These are phyloP conservation scores for Penicillium nucicola DNA, from an alignment of 495 filamentous ascomycete species.

Conservation along the genomic window DNA sequence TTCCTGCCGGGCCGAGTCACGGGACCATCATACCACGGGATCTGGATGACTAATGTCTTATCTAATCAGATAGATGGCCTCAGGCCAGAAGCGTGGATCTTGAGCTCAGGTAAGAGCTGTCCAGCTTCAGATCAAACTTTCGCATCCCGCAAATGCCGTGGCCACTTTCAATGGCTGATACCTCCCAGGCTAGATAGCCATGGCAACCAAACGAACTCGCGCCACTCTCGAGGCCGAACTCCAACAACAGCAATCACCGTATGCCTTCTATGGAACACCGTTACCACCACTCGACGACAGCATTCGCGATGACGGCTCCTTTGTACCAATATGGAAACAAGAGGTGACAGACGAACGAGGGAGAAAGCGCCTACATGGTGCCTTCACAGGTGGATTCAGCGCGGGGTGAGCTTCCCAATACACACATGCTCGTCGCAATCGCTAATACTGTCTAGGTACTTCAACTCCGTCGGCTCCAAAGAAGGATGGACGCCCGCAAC, in stretches of 20 bases:
- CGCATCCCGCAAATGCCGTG: constrained; percentile 4
- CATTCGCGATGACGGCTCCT: constrained; percentile 87
- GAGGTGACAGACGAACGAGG: constrained; percentile 93
- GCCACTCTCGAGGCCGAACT: constrained; percentile 75
- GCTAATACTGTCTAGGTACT: constrained; percentile 61
- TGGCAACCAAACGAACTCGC: constrained; percentile 80
- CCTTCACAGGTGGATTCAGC: constrained; percentile 95
- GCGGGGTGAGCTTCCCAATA: constrained; percentile 65
- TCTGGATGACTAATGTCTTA: background rate
- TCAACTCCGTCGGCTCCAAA: constrained; percentile 96
- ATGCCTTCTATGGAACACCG: constrained; percentile 79
- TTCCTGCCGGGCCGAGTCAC: no score
- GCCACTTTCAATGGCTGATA: background rate
- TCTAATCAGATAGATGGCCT: background rate
- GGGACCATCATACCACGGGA: no score
- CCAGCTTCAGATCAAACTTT: background rate
- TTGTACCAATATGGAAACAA: constrained; percentile 94
- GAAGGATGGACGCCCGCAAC: constrained; percentile 94
- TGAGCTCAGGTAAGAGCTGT: background rate
- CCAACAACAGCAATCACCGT: constrained; percentile 70
- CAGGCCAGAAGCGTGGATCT: background rate
- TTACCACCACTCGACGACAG: constrained; percentile 77
- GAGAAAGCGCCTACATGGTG: constrained; percentile 87
- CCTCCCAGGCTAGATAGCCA: constrained; percentile 27
- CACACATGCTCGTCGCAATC: background rate